These are phyloP conservation scores for Leccinum pachyderme DNA, from an alignment of 1,284 basidiomycete species.

Conservation along the genomic window DNA sequence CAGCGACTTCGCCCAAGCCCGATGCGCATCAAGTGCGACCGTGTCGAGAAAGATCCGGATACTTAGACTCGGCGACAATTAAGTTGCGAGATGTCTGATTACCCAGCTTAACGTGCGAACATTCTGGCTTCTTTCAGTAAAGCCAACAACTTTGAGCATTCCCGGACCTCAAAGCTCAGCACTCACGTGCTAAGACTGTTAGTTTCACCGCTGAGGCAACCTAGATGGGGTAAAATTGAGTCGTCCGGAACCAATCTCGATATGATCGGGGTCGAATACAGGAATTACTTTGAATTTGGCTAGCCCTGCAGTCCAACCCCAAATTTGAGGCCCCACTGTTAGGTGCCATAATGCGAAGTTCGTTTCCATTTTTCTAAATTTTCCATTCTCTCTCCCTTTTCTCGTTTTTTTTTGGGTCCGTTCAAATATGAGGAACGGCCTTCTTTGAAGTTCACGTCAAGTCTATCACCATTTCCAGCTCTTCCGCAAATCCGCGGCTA, in stretches of 20 bases:
- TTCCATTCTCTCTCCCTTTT: neutral
- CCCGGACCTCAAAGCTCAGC: slow-evolving; percentile 3
- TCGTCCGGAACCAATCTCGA: neutral
- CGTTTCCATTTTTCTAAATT: neutral
- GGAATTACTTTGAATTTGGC: slow-evolving; percentile 1
- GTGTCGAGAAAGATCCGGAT: slow-evolving; percentile 12
- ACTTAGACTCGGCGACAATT: slow-evolving; percentile 2
- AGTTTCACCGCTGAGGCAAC: slow-evolving; percentile 8
- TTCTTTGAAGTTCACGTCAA: neutral
- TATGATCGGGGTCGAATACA: neutral
- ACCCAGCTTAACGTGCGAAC: slow-evolving; percentile 14
- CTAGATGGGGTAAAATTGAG: slow-evolving; percentile 12
- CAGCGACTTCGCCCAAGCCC: slow-evolving; percentile 7
- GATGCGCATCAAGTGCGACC: slow-evolving; percentile 7
- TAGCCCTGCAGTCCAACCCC: neutral
- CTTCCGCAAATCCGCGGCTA: slow-evolving; percentile 20
- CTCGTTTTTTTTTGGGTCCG: neutral
- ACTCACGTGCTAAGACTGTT: slow-evolving; percentile 13
- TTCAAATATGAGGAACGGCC: neutral
- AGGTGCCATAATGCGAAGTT: slow-evolving; percentile 1
- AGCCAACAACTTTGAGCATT: neutral
- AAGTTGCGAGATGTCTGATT: slow-evolving; percentile 7
- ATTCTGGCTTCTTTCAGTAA: neutral
- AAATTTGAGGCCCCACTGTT: neutral
- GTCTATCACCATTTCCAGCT: slow-evolving; percentile 1